Base-by-base conservation (phyloP, 441 rosid genomes). In the Aleurites moluccanus region DNA sequence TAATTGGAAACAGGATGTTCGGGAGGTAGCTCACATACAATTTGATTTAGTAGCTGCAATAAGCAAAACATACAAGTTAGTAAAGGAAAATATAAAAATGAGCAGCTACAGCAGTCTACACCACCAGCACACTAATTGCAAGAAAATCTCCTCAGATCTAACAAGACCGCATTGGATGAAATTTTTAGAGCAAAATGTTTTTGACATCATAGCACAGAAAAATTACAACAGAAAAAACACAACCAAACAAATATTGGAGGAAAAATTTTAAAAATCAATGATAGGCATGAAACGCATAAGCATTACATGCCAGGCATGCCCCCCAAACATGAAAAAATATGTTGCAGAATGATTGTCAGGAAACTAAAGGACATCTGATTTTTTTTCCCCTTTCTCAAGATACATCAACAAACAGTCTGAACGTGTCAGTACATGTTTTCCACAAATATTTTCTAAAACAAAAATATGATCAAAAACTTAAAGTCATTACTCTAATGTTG, bases 1-100 rank as follows among this genome's bases (percentile, higher is more conserved):
- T 77, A 83, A 70, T 73, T 89, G 77, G 98, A 84, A 73, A 92
- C 82, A 0, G 97, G 99, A 77, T 95, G 99, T 73, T 92, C 99
- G 9, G 94, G 92, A 65, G 99, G 98, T 74, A 95, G 89, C 87
- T 95, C 98, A 0, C 98, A 95, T 3, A 92, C 97, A 73, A 95
- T 95, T 91, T 95, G 94, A 81, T 95, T 95, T 73, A 95, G 83
- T 80, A 95, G 81, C 99, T 92, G 88, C 84, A 80, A 62, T 67
- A 33, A 77, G 23, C 66, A 77, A 27, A n/a, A 69, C 61, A 75
- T 21, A 60, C 4, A 62, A 35, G 18, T 72, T 27, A 67, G 35
- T 7, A 44, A 50, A 73, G 35, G 35, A 4, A 30, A 42, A 44
- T 15, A 27, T 38, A 35, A 60, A 57, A 53, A 50, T 18, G 44